These are phyloP conservation scores for Geotrichum europaeum DNA, from an alignment of 1,139 yeast species.

Conservation along the genomic window DNA sequence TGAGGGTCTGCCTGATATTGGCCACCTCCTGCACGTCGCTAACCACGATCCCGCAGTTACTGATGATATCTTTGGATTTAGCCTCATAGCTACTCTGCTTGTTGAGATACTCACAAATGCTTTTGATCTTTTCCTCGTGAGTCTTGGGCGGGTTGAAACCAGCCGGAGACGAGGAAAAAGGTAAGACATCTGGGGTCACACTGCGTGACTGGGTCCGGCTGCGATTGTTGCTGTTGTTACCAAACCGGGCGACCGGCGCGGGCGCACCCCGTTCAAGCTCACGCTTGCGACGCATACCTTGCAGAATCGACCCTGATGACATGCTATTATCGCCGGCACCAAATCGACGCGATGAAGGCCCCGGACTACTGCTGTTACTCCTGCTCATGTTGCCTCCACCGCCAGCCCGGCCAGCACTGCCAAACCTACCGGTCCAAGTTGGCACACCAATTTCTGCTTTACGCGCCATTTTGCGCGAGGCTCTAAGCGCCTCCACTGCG, in stretches of 20 bases:
- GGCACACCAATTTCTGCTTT: slow-evolving; percentile 73
- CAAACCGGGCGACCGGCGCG: background rate
- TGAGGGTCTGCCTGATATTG: slow-evolving; percentile 59
- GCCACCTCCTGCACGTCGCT: slow-evolving; percentile 54
- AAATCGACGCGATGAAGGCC: slow-evolving; percentile 5
- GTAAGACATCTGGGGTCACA: background rate
- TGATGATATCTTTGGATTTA: slow-evolving; percentile 50
- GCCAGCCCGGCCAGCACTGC: slow-evolving; percentile 62
- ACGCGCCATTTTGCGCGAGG: slow-evolving; percentile 60
- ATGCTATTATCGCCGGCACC: slow-evolving; percentile 16
- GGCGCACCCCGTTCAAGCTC: slow-evolving; percentile 25
- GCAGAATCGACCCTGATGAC: slow-evolving; percentile 28
- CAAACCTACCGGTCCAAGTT: slow-evolving; percentile 95
- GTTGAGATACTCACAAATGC: slow-evolving; percentile 32
- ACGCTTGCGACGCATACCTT: slow-evolving; percentile 25
- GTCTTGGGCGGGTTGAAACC: background rate
- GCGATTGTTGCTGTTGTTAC: background rate
- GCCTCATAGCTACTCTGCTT: slow-evolving; percentile 32
- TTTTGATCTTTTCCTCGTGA: slow-evolving; percentile 19
- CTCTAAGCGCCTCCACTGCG: slow-evolving; percentile 67
- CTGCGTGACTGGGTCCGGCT: background rate
- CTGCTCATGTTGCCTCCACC: slow-evolving; percentile 15
- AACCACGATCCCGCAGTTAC: slow-evolving; percentile 43
- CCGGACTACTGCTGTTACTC: background rate
- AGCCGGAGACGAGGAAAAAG: background rate